Conservation (phyloP, 2,329 filamentous ascomycete species). For the Colletotrichum sublineola region DNA sequence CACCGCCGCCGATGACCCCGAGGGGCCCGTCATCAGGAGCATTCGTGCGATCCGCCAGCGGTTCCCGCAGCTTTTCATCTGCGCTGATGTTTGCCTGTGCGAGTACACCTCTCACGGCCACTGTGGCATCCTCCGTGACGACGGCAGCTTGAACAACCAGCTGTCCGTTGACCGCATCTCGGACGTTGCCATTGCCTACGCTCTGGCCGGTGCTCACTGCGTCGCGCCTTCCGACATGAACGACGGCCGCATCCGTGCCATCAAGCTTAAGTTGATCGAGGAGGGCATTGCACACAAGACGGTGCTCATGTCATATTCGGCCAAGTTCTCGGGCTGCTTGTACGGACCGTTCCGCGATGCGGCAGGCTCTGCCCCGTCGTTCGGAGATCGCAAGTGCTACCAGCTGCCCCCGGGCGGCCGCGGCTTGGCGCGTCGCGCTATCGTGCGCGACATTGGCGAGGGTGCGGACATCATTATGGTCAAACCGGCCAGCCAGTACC, state of each 20-base stretch:
- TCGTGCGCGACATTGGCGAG: constrained; percentile 89
- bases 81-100: constrained; percentile 94
- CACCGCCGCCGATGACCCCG: constrained; percentile 91
- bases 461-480: constrained; percentile 99
- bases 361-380: constrained; percentile 89
- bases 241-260: constrained; percentile 95
- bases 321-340: constrained; percentile 96
- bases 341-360: constrained; percentile 98
- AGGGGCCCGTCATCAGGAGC: constrained; percentile 88
- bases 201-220: constrained; percentile 94
- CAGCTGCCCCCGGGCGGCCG: constrained; percentile 94
- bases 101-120: constrained; percentile 99
- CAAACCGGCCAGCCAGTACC: constrained; percentile 94
- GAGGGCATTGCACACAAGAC: constrained; percentile 92
- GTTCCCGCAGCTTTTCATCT: constrained; percentile 93
- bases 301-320: constrained; percentile 96
- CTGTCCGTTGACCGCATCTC: constrained; percentile 94
- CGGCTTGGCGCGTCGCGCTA: constrained; percentile 90
- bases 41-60: constrained; percentile 86
- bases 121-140: constrained; percentile 94
- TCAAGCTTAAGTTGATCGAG: constrained; percentile 98
- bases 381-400: constrained; percentile 96
- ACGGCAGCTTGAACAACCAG: constrained; percentile 92
- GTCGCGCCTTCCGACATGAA: constrained; percentile 99
- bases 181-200: constrained; percentile 97